These are phyloP conservation scores for Beauveria rudraprayagi DNA, from an alignment of 2,329 filamentous ascomycete genomes.

Conservation along the genomic window DNA sequence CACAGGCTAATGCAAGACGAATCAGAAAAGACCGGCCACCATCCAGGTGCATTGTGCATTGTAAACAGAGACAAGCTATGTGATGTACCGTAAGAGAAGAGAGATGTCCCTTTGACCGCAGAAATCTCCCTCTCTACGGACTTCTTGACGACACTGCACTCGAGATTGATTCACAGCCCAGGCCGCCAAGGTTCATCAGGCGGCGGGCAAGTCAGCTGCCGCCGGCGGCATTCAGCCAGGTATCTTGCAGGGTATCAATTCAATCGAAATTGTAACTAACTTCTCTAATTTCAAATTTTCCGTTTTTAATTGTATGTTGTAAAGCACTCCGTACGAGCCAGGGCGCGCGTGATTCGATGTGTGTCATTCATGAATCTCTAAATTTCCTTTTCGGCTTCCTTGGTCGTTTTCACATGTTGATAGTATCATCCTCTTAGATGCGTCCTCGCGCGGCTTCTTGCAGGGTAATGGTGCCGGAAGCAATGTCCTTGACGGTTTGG, in stretches of 20 bases:
- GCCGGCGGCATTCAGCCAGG: neutral
- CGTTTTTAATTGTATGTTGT: neutral
- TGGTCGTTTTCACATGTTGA: neutral
- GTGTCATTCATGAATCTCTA: neutral
- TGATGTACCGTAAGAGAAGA: no score
- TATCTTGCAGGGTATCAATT: neutral
- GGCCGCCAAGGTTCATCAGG: neutral
- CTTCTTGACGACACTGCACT: no score
- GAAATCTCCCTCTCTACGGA: no score
- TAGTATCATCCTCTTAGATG: conserved; percentile 17
- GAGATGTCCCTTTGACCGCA: no score
- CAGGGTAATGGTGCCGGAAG: conserved; percentile 61
- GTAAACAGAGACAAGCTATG: no score
- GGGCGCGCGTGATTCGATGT: neutral
- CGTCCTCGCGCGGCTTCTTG: conserved; percentile 57
- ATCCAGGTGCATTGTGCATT: no score
- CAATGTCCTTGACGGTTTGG: conserved; percentile 66
- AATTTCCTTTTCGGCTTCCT: neutral
- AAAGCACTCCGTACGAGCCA: neutral
- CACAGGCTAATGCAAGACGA: no score
- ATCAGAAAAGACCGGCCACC: no score
- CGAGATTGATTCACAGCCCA: no score
- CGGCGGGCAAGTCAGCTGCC: neutral
- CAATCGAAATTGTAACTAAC: neutral
- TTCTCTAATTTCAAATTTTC: neutral